A percentile compares a stretch with the other conserved stretches of the same genome.
Evolutionary conservation across 768 basidiomycete genomes (phyloP).

Genomic region (Boletus rufocinnamomeus): DNA sequence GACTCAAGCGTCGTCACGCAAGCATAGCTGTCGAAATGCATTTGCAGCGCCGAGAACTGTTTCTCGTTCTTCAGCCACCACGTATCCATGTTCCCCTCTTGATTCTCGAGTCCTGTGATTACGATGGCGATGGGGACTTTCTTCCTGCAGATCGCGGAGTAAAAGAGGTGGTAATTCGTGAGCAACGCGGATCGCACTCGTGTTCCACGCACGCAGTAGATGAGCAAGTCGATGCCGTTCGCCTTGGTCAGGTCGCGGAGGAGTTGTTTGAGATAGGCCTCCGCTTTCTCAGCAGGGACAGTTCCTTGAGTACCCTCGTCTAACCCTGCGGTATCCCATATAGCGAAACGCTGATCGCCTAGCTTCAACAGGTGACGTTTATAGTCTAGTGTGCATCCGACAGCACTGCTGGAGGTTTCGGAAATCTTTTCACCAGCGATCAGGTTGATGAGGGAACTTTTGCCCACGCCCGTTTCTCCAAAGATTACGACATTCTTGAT

Average conservation of each 20-base stretch:
- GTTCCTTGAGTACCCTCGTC: conserved; percentile 24
- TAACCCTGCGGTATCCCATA: conserved; percentile 32
- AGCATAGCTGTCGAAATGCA: conserved; percentile 38
- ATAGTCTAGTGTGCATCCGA: conserved; percentile 22
- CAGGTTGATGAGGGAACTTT: conserved; percentile 28
- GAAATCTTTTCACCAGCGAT: conserved; percentile 14
- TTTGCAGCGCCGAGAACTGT: conserved; percentile 30
- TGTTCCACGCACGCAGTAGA: conserved; percentile 34
- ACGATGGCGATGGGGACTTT: conserved; percentile 42
- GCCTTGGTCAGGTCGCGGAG: conserved; percentile 18
- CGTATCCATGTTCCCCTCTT: conserved; percentile 29
- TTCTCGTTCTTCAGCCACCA: conserved; percentile 35
- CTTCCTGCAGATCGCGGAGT: conserved; percentile 40
- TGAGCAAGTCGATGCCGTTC: conserved; percentile 23
- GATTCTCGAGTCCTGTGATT: conserved; percentile 42
- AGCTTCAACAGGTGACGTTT: conserved; percentile 12
- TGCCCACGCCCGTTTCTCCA: conserved; percentile 28
- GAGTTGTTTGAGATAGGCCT: conserved; percentile 32
- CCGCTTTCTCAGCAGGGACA: conserved; percentile 27
- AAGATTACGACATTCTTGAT: conserved; percentile 24
- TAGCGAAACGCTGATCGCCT: conserved; percentile 11
- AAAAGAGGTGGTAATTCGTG: conserved; percentile 42
- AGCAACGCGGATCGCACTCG: conserved; percentile 22
- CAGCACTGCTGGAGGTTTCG: conserved; percentile 23
- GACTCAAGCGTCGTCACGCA: conserved; percentile 40